A percentile compares a stretch with the other conserved stretches of the same genome.
Evolutionary conservation across 108 stramenopile genomes (phyloP).

Genomic region (Skeletonema potamos): DNA sequence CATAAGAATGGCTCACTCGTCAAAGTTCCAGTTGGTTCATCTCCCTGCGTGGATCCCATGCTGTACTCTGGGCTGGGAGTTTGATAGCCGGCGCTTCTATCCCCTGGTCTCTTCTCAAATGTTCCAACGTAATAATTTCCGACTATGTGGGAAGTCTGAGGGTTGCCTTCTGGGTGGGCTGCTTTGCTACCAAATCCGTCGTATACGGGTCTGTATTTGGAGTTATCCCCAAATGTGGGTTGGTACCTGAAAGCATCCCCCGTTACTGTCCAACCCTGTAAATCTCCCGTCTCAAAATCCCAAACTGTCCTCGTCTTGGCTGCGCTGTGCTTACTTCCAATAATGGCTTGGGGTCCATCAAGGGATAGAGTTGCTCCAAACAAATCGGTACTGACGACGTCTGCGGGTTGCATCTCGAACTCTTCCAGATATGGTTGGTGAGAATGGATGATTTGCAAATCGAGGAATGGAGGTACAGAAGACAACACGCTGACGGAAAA

Average conservation of each 20-base stretch:
- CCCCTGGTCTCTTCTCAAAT: conserved; percentile 66
- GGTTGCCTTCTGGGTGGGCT: conserved; percentile 19
- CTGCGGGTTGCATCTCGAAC: conserved; percentile 29
- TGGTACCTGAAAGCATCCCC: conserved; percentile 72
- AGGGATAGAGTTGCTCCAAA: conserved; percentile 47
- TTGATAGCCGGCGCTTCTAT: conserved; percentile 33
- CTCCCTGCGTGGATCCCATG: conserved; percentile 59
- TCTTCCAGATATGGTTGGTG: conserved; percentile 29
- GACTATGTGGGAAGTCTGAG: conserved; percentile 22
- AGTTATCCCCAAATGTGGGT: conserved; percentile 82
- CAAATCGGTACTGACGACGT: conserved; percentile 34
- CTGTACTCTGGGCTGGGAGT: conserved; percentile 32
- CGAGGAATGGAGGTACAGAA: conserved; percentile 15
- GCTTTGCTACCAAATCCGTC: conserved; percentile 33
- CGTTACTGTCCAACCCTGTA: conserved; percentile 70
- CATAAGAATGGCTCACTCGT: conserved; percentile 71
- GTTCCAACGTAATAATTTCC: conserved; percentile 80
- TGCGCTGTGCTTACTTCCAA: conserved; percentile 60
- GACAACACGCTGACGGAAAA: conserved; percentile 36
- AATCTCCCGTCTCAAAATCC: conserved; percentile 86
- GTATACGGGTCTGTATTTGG: conserved; percentile 50
- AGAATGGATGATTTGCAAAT: conserved; percentile 2
- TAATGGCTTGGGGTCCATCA: conserved; percentile 41
- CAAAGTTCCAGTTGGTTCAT: conserved; percentile 68
- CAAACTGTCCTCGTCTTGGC: conserved; percentile 66